These are phyloP conservation scores for Amanita inopinata DNA, from an alignment of 768 basidiomycete genomes.

Conservation along the genomic window DNA sequence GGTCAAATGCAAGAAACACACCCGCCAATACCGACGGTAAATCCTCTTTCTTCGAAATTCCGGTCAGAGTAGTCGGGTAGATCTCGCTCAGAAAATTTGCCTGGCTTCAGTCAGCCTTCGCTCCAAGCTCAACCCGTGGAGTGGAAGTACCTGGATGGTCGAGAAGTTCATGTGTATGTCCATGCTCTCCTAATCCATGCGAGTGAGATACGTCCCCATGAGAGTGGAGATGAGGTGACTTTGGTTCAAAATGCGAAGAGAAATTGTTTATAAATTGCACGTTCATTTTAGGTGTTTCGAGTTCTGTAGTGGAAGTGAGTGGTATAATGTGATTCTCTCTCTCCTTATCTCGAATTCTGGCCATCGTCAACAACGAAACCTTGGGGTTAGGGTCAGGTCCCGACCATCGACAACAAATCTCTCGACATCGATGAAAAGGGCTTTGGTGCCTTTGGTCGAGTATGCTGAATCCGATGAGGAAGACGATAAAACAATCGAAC, in stretches of 20 bases:
- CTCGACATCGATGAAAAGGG: slow-evolving; percentile 27
- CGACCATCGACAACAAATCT: not conserved
- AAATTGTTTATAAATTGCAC: slow-evolving; percentile 74
- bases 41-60: slow-evolving; percentile 88
- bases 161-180: slow-evolving; percentile 90
- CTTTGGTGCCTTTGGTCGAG: slow-evolving; percentile 27
- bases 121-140: not conserved
- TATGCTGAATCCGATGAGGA: slow-evolving; percentile 45
- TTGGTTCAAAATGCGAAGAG: slow-evolving; percentile 23
- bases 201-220: slow-evolving; percentile 42
- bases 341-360: not conserved
- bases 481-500: slow-evolving; percentile 10
- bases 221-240: slow-evolving; percentile 45
- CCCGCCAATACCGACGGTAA: slow-evolving; percentile 98
- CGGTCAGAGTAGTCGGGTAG: slow-evolving; percentile 78
- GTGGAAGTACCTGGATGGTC: slow-evolving; percentile 66
- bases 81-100: slow-evolving; percentile 88
- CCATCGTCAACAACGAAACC: not conserved
- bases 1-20: slow-evolving; percentile 25
- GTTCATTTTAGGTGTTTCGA: slow-evolving; percentile 30
- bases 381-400: slow-evolving; percentile 19
- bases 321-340: not conserved
- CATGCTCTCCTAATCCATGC: slow-evolving; percentile 67
- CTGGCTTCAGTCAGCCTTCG: slow-evolving; percentile 27
- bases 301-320: not conserved